phyloP scores from a whole-genome alignment of 306 rosid species.

The Potentilla sterilis region DNA sequence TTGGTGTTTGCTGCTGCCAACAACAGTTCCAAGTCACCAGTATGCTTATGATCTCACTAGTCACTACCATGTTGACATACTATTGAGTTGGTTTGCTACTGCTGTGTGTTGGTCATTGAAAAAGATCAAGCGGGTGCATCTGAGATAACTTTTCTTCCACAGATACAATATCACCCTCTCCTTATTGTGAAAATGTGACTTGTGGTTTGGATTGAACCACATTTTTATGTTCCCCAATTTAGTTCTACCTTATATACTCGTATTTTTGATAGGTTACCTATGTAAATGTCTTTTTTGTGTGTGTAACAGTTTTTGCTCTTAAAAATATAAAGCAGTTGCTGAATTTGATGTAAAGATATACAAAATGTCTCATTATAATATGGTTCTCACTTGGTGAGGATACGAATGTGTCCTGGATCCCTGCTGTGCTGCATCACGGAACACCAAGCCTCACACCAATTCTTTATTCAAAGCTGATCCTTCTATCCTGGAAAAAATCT shows the following conservation, averaged over 20 bases:
- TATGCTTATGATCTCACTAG: slow-evolving; percentile 24
- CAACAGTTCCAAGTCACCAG: slow-evolving; percentile 30
- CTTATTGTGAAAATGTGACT: slow-evolving; percentile 12
- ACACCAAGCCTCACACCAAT: background rate
- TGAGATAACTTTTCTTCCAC: background rate
- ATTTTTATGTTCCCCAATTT: slow-evolving; percentile 11
- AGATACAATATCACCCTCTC: too few species aligned
- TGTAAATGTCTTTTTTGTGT: background rate
- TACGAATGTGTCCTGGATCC: background rate
- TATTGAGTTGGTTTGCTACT: slow-evolving; percentile 23
- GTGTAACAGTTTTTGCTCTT: background rate
- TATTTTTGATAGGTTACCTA: slow-evolving; percentile 19
- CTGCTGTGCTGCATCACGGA: background rate
- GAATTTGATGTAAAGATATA: background rate
- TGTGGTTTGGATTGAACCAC: slow-evolving; percentile 30
- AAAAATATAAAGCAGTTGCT: background rate
- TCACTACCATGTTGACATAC: background rate
- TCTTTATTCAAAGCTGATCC: slow-evolving; percentile 47
- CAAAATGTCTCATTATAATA: background rate
- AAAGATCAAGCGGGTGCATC: slow-evolving; percentile 23
- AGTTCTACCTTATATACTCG: background rate
- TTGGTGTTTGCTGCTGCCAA: slow-evolving; percentile 25
- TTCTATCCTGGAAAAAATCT: background rate
- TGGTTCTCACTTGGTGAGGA: background rate
- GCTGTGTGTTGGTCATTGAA: slow-evolving; percentile 6